Conservation (phyloP, 441 rosid species). For the Metrosideros polymorpha region DNA sequence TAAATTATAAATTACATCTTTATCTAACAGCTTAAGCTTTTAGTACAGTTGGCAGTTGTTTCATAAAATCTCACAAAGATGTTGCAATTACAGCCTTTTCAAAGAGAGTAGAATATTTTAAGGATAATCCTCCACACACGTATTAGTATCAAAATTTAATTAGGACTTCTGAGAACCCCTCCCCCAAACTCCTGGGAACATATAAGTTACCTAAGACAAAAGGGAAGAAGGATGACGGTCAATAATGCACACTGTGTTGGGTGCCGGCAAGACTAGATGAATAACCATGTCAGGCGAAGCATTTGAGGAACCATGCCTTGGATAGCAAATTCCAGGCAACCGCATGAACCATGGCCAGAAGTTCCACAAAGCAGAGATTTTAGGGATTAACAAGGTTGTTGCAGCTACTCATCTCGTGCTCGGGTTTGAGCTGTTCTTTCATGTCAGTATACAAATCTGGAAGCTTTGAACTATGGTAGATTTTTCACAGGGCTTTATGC, state of each 20-base stretch:
- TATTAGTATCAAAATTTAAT: neutral
- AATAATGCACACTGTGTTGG: neutral
- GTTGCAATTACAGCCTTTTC: neutral
- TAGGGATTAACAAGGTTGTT: neutral
- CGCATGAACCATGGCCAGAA: neutral
- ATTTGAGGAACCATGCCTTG: neutral
- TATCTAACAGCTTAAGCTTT: too few relatives aligned
- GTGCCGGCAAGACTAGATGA: neutral
- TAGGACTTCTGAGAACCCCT: neutral
- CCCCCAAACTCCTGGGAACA: neutral
- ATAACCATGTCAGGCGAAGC: neutral
- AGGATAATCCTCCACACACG: neutral
- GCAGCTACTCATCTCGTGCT: neutral
- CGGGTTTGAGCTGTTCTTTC: neutral
- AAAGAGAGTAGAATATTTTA: neutral
- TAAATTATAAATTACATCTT: too few relatives aligned
- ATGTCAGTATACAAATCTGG: neutral
- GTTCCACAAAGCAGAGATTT: neutral
- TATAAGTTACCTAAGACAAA: constrained; percentile 30
- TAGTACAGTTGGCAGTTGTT: too few relatives aligned
- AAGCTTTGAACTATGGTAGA: neutral
- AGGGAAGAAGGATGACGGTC: neutral
- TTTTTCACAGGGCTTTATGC: neutral
- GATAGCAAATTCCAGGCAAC: neutral
- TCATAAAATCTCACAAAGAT: too few relatives aligned